Percentiles rank a stretch among this genome's conserved stretches.
These are phyloP conservation scores for Linaria vulgaris DNA, from an alignment of 257 asterid species.

Conservation along the genomic window DNA sequence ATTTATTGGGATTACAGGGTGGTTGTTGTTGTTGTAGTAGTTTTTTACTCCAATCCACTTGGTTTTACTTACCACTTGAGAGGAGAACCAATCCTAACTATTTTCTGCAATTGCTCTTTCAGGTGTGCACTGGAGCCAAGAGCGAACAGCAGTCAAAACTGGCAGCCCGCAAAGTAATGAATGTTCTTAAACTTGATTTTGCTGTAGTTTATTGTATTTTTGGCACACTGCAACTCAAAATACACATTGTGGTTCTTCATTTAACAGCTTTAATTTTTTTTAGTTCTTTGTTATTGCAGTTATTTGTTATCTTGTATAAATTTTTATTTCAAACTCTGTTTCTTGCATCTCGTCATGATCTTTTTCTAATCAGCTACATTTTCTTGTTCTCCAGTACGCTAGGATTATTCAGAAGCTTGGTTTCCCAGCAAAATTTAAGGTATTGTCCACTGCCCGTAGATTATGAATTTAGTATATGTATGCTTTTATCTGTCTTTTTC, in stretches of 20 bases:
- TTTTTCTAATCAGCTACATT: background rate
- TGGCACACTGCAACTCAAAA: background rate
- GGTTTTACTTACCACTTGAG: slow-evolving; percentile 6
- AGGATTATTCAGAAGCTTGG: slow-evolving; percentile 79
- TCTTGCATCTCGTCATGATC: slow-evolving; percentile 6
- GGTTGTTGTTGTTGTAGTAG: too few species aligned
- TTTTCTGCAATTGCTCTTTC: slow-evolving; percentile 10
- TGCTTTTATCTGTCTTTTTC: background rate
- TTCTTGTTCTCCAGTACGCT: slow-evolving; percentile 50
- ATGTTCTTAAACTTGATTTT: background rate
- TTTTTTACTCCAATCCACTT: background rate
- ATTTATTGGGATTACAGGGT: too few species aligned
- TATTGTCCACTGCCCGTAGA: slow-evolving; percentile 21
- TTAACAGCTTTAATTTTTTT: background rate
- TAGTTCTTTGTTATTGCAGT: slow-evolving; percentile 1
- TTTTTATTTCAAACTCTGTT: background rate
- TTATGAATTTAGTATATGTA: too few species aligned
- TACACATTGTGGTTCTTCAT: background rate
- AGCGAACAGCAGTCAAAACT: slow-evolving; percentile 73
- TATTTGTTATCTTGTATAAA: background rate
- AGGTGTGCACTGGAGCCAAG: slow-evolving; percentile 91
- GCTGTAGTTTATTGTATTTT: slow-evolving; percentile 5
- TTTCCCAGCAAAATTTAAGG: slow-evolving; percentile 77
- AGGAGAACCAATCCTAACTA: background rate
- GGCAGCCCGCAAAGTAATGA: slow-evolving; percentile 72